These are phyloP conservation scores for Erythrobasidium yunnanense DNA, from an alignment of 768 basidiomycete genomes.

Conservation along the genomic window DNA sequence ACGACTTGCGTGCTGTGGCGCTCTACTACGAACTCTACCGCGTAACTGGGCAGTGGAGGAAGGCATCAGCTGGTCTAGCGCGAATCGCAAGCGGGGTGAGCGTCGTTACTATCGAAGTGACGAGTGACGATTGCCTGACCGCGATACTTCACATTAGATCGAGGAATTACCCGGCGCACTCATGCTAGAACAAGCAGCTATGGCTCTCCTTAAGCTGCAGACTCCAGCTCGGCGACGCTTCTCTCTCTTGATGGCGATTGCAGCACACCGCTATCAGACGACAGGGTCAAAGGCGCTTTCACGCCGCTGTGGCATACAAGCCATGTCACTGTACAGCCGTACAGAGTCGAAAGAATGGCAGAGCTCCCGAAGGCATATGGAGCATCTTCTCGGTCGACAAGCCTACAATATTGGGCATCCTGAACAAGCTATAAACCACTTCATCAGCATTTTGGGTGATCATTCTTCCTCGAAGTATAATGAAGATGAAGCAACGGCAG, in stretches of 20 bases:
- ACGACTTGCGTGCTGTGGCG: constrained; percentile 40
- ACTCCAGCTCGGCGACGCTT: constrained; percentile 35
- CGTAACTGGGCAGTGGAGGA: constrained; percentile 37
- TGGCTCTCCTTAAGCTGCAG: constrained; percentile 36
- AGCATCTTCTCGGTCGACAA: constrained; percentile 55
- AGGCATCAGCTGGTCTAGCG: constrained; percentile 39
- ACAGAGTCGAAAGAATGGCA: constrained; percentile 35
- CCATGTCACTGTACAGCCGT: constrained; percentile 40
- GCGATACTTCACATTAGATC: constrained; percentile 15
- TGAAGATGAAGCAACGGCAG: constrained; percentile 36
- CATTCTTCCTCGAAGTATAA: background rate
- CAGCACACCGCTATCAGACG: constrained; percentile 44
- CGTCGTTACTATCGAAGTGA: background rate
- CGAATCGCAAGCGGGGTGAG: constrained; percentile 40
- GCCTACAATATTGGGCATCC: constrained; percentile 84
- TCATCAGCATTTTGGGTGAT: constrained; percentile 56
- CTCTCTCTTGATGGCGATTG: constrained; percentile 43
- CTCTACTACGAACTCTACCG: constrained; percentile 43
- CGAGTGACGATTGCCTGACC: background rate
- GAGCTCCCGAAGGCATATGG: constrained; percentile 40
- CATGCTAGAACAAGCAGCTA: constrained; percentile 46
- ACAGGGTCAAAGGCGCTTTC: constrained; percentile 44
- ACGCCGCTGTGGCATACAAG: constrained; percentile 42
- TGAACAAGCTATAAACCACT: constrained; percentile 62
- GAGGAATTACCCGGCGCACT: constrained; percentile 45